Base-by-base conservation (phyloP, 352 stramenopile genomes). In the Phytophthora sp. region DNA sequence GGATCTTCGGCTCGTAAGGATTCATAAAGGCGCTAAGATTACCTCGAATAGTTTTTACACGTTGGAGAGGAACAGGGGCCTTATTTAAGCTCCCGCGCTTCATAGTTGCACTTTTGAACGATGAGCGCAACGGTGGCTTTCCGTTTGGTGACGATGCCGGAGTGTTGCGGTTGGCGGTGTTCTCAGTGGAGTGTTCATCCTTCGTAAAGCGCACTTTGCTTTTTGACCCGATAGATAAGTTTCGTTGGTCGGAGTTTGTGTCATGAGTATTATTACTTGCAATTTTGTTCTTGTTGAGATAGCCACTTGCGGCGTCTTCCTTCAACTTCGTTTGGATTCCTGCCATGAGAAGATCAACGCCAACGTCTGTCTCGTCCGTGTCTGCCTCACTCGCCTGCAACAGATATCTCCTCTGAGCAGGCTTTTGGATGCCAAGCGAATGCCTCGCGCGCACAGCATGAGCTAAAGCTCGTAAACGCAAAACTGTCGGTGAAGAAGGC, bases 401-500 rank as follows among this genome's bases (percentile, higher is more conserved):
- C 2, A 77, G 23, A 45, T 88, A 90, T 27, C 85, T 87, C 17
- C 52, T 30, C 27, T 65, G 39, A 21, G 59, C 52, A 42, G 65
- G 59, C 23, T 41, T 48, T 17, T 79, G 59, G 1, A 72, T 72
- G 2, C 77, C 79, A 2, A 92, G 64, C 10, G 66, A 69, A 23
- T 90, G 80, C 13, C 67, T 77, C 4, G 83, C 83, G 7, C 79
- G 74, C 4, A 92, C 73, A 2, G 77, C 81, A 18, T 75, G 78
- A 0, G 79, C 80, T 1, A 92, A 50, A 9, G 83, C 79, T 21
- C 59, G 60, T 12, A 92, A 58, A 0, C 79, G 56, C 30, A 72
- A 45, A 1, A 73, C 77, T 1, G 79, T 90, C 0, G 61, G 54
- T 0, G 83, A 91, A 1, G 77, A 59, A 21, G 46, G 34, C 13